These are phyloP conservation scores for Cordyceps farinosa DNA, from an alignment of 2,329 filamentous ascomycete species.

Conservation along the genomic window DNA sequence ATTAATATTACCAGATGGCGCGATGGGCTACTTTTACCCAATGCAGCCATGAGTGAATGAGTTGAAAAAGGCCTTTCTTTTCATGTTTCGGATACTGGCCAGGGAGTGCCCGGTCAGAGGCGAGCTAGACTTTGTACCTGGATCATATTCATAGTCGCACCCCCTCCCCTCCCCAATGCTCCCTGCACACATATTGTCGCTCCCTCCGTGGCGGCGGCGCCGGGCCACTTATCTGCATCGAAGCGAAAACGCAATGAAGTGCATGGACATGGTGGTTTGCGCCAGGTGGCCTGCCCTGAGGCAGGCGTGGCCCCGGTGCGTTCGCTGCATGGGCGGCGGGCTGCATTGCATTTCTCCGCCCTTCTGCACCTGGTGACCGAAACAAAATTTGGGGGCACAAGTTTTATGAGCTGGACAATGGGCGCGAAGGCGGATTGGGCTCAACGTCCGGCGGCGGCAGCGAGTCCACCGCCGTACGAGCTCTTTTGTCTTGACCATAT, in stretches of 20 bases:
- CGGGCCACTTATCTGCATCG: not conserved
- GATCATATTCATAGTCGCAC: not conserved
- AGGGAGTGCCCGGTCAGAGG: not conserved
- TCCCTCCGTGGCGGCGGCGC: not conserved
- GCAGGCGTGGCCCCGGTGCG: not conserved
- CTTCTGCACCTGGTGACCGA: too few species aligned
- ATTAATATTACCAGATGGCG: too few species aligned
- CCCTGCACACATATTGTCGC: not conserved
- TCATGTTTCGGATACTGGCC: not conserved
- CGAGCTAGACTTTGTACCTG: not conserved
- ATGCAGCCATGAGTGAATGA: not conserved
- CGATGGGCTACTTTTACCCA: too few species aligned
- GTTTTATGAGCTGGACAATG: too few species aligned
- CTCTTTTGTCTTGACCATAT: not conserved
- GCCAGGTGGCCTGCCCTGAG: not conserved
- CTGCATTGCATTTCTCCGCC: too few species aligned
- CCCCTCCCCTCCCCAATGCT: not conserved
- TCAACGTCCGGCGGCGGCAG: not conserved
- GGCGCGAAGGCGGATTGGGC: not conserved
- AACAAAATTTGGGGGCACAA: not conserved
- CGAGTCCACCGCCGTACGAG: not conserved
- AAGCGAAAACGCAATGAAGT: not conserved
- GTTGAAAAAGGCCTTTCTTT: not conserved
- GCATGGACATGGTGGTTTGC: conserved; percentile 3
- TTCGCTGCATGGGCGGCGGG: not conserved